A percentile compares a stretch with the other conserved stretches of the same genome.
These are phyloP conservation scores for Suhomyces canberraensis DNA, from an alignment of 805 yeast species.

Conservation along the genomic window DNA sequence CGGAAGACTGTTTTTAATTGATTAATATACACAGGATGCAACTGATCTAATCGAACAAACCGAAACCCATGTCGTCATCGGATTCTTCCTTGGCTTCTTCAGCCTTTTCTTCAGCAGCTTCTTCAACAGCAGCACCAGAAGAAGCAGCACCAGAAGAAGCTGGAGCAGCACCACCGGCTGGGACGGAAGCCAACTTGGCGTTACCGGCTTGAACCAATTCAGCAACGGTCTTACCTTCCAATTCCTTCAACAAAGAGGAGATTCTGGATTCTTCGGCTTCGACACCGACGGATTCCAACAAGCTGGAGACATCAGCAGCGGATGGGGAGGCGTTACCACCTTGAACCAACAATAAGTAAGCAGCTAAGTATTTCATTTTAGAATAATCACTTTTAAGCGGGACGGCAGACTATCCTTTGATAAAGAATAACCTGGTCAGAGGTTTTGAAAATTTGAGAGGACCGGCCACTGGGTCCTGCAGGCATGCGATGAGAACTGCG, in stretches of 20 bases:
- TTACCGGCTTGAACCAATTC: constrained; percentile 94
- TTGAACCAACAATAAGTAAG: constrained; percentile 95
- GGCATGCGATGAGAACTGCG: background rate
- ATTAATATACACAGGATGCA: constrained; percentile 1
- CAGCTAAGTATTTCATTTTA: constrained; percentile 96
- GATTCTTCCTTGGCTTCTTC: constrained; percentile 64
- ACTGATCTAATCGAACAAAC: constrained; percentile 86
- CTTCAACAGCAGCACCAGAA: constrained; percentile 71
- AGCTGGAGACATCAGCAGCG: constrained; percentile 83
- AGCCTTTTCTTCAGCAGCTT: constrained; percentile 62
- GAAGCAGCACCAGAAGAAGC: constrained; percentile 67
- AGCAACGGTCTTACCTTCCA: constrained; percentile 89
- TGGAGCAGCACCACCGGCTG: constrained; percentile 97
- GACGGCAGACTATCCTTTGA: constrained; percentile 79
- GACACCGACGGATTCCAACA: constrained; percentile 92
- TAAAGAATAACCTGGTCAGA: background rate
- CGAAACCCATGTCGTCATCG: constrained; percentile 83
- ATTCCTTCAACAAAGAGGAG: constrained; percentile 72
- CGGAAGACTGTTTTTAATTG: background rate
- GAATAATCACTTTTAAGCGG: constrained; percentile 82
- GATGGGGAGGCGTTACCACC: constrained; percentile 96
- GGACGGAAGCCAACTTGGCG: constrained; percentile 94
- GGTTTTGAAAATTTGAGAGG: constrained; percentile 3
- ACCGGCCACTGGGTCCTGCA: background rate
- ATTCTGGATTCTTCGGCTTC: constrained; percentile 91